Percentiles rank a stretch among this genome's conserved stretches.
Evolutionary conservation across 495 filamentous ascomycete genomes (phyloP).

Genomic region (Immersiella caudata): DNA sequence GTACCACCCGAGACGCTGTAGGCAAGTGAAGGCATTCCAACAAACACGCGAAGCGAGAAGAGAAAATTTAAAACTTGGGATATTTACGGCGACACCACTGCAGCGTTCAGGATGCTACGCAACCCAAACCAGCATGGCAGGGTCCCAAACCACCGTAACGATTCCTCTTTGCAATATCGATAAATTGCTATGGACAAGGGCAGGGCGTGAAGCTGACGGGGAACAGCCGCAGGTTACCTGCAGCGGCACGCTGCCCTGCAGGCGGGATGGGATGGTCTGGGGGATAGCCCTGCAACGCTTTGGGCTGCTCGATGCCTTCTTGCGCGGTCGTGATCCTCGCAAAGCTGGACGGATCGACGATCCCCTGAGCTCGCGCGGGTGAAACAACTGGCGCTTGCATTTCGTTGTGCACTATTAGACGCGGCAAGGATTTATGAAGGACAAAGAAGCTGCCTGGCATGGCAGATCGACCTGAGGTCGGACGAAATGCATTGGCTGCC

Average conservation of each 20-base stretch:
- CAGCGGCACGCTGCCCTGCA: conserved; percentile 16
- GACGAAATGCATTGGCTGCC: conserved; percentile 5
- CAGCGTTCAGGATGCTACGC: not conserved
- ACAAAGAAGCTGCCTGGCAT: not conserved
- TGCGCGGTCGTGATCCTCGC: not conserved
- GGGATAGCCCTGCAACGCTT: not conserved
- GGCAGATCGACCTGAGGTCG: not conserved
- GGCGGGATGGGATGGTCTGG: conserved; percentile 20
- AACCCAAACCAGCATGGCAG: not conserved
- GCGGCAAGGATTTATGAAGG: not conserved
- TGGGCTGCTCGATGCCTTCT: not conserved
- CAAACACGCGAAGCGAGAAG: not conserved
- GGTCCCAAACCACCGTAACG: not conserved
- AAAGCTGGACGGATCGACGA: conserved; percentile 1
- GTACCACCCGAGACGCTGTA: not conserved
- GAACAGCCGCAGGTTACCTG: conserved; percentile 20
- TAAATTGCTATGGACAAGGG: not conserved
- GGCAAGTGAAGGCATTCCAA: not conserved
- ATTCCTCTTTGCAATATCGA: not conserved
- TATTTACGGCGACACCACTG: not conserved
- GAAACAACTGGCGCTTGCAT: conserved; percentile 3
- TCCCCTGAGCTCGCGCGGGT: not conserved
- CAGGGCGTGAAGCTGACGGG: not conserved
- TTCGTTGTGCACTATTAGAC: not conserved
- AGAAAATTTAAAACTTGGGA: not conserved